Evolutionary conservation across 139 green algal species (phyloP).

Genomic region (Micromonas pusilla): DNA sequence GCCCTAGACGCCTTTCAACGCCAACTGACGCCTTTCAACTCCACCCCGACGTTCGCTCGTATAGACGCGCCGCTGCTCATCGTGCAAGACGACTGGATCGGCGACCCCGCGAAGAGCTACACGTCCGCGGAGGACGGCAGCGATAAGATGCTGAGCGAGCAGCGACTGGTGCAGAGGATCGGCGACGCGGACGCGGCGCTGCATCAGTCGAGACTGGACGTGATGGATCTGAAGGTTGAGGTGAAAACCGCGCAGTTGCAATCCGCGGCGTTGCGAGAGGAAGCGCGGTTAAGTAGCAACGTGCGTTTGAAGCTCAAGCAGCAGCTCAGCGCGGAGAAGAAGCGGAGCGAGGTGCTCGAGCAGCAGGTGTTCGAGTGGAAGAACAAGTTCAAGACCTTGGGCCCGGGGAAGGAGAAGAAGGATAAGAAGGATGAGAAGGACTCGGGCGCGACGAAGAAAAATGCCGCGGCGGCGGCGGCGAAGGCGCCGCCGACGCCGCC

Average conservation of each 20-base stretch:
- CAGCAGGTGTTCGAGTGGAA: slow-evolving; percentile 19
- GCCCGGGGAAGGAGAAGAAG: neutral
- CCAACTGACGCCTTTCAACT: too few species aligned
- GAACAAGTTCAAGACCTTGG: slow-evolving; percentile 9
- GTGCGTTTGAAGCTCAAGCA: slow-evolving; percentile 16
- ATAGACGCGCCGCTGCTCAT: neutral
- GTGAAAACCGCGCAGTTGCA: neutral
- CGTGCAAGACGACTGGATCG: slow-evolving; percentile 19
- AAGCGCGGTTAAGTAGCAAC: slow-evolving; percentile 19
- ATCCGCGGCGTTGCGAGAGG: slow-evolving; percentile 15
- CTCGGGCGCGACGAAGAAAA: too few species aligned
- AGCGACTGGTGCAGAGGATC: neutral
- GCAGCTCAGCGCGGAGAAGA: slow-evolving; percentile 19
- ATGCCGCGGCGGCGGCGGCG: too few species aligned
- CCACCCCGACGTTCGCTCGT: too few species aligned
- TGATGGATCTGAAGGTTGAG: slow-evolving; percentile 13
- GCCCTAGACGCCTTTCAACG: too few species aligned
- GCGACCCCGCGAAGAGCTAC: neutral
- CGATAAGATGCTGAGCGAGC: neutral
- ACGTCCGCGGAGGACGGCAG: slow-evolving; percentile 3
- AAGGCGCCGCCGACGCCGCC: too few species aligned
- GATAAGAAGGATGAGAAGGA: too few species aligned
- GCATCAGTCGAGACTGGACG: neutral
- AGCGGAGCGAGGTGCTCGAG: neutral
- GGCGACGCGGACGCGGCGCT: neutral